phyloP scores from a whole-genome alignment of 345 rosid species.

The Hypericum perforatum region DNA sequence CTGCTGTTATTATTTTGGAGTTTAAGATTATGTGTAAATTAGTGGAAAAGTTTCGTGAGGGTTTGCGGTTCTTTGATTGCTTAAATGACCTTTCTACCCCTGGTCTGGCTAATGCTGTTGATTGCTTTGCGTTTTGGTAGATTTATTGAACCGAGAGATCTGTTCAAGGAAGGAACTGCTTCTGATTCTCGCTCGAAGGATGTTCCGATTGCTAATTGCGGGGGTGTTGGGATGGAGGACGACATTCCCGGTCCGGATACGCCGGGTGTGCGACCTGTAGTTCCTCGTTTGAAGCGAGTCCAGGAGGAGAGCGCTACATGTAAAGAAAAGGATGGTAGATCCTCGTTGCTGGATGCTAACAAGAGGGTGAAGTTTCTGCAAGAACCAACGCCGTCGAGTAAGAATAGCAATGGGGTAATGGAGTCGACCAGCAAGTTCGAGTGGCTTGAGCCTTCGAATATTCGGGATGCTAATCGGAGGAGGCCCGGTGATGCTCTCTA shows the following conservation, averaged over 20 bases:
- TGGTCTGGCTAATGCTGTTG: slow-evolving; percentile 9
- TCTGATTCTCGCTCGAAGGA: slow-evolving; percentile 13
- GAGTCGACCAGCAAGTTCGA: slow-evolving; percentile 66
- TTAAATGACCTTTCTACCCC: too few relatives aligned
- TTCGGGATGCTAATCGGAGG: slow-evolving; percentile 71
- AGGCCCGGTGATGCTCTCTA: slow-evolving; percentile 70
- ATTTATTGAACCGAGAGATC: slow-evolving; percentile 10
- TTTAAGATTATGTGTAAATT: too few relatives aligned
- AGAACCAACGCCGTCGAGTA: slow-evolving; percentile 26
- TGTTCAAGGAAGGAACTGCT: slow-evolving; percentile 12
- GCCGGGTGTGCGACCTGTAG: slow-evolving; percentile 47
- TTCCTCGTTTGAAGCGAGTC: slow-evolving; percentile 60
- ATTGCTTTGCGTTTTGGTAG: slow-evolving; percentile 18
- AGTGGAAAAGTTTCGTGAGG: too few relatives aligned
- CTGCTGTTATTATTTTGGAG: too few relatives aligned
- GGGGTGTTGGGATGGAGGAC: slow-evolving; percentile 15
- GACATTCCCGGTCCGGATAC: slow-evolving; percentile 64
- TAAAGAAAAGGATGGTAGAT: slow-evolving; percentile 22
- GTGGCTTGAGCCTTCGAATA: slow-evolving; percentile 70
- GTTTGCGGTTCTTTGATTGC: too few relatives aligned
- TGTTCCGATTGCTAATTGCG: neutral
- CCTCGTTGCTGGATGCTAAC: slow-evolving; percentile 24
- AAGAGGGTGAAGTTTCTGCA: slow-evolving; percentile 51
- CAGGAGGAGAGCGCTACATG: slow-evolving; percentile 33
- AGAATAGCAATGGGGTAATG: slow-evolving; percentile 22